Base-by-base conservation (phyloP, 441 rosid species). In the Heliophila coronopifolia region DNA sequence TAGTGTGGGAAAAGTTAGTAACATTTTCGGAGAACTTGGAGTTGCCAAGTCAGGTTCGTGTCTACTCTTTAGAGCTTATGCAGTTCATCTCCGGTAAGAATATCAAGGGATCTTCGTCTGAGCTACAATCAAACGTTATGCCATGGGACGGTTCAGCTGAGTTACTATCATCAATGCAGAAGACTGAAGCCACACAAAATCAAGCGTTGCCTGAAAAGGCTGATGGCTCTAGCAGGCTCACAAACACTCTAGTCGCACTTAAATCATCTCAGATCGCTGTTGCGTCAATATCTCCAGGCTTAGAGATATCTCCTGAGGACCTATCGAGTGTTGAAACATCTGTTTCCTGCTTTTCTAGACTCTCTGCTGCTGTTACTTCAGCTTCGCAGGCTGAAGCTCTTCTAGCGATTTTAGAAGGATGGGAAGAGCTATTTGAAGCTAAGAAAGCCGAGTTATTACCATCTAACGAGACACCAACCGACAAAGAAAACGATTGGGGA, bases 101-200 rank as follows among this genome's bases (percentile, higher is more conserved):
- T 47, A 59, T 71, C 30, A 84, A 78, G 69, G 79, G 88, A 20
- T 66, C 74, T 56, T 73, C 85, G 41, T 53, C 69, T 27, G 86
- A 78, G 68, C 73, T 77, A 25, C 79, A 75, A 20, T 71, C 78
- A 22, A 64, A 72, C 35, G 69, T 83, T 57, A 71, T 72, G 24
- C 91, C 79, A 38, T 93, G 99, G 99, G 86, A 82, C 44, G 87
- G 95, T 33, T 86, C 87, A 73, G 84, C 78, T 43, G 95, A 73
- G 45, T 70, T 65, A 28, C 70, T 81, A 55, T 66, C 48, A 67
- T 40, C 76, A 5, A 69, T 66, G 65, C 75, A 69, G 66, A 76
- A 51, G 53, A 59, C 67, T 23, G 85, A 69, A 61, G 51, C 52
- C 20, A 48, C 72, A 16, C 51, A 53, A 30, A 50, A 47, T 76